Base-by-base conservation (phyloP, 345 rosid species). In the Pugionium cornutum region DNA sequence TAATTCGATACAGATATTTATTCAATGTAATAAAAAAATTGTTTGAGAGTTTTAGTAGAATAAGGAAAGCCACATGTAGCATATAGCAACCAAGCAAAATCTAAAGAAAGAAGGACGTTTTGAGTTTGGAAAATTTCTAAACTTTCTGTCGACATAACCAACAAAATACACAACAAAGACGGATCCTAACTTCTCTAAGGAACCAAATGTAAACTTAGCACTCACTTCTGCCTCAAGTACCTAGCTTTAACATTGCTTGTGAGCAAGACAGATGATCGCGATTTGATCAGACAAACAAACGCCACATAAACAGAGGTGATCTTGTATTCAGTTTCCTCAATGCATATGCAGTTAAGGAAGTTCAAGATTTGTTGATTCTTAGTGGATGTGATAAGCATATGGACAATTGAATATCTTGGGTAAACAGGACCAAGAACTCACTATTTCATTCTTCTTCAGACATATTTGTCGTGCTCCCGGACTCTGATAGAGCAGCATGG, bases 401-500 rank as follows among this genome's bases (percentile, higher is more conserved):
- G 27, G 43, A 9, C 33, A 10, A 18, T 36, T 46, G 42, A 48
- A 39, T 47, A 56, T 31, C 32, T 56, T 33, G 30, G 8, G 25
- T 29, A 4, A n/a, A 59, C 25, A 30, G 18, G 35, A 42, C 48
- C 2, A 41, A 40, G 7, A 1, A 48, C 31, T 76, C 40, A 27
- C 53, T 48, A 1, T 34, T 53, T 53, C 48, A 36, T 27, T 75
- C 80, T 43, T 78, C 76, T 44, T 70, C 69, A 35, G 53, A 62
- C 58, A 45, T 64, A 49, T 63, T 27, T 39, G 65, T 18, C 18
- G 18, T 60, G 37, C 52, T 73, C 59, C 29, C 72, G 4, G 69
- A 49, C 9, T 66, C 78, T 51, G 57, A 63, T 62, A 75, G 59
- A 76, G 74, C 61, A 39, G 77, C 83, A 63, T 69, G 83, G 33